These are phyloP conservation scores for Artemisia argyi DNA, from an alignment of 129 eudicot genomes.

Conservation along the genomic window DNA sequence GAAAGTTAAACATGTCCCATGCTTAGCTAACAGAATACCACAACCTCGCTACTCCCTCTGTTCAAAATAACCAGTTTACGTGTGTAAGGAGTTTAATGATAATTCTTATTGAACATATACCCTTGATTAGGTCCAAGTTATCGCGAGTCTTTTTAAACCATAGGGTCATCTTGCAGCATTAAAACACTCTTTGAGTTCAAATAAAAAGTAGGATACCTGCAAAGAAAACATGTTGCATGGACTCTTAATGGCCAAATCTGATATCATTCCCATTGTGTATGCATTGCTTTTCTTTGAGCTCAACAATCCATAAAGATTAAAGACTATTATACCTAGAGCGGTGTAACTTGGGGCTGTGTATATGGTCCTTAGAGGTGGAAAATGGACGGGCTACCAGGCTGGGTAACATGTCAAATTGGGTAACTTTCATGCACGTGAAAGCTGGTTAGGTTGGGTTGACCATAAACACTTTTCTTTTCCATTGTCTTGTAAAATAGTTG, in stretches of 20 bases:
- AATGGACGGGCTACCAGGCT: neutral
- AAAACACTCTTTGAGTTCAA: neutral
- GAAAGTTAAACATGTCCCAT: neutral
- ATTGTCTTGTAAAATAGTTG: too few relatives aligned
- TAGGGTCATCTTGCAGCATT: neutral
- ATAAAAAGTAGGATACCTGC: too few relatives aligned
- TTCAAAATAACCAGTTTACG: neutral
- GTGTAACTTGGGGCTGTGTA: too few relatives aligned
- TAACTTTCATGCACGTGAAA: too few relatives aligned
- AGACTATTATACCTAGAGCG: too few relatives aligned
- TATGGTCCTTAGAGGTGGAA: too few relatives aligned
- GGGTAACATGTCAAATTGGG: neutral
- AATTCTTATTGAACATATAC: neutral
- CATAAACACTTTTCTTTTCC: too few relatives aligned
- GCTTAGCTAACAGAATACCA: constrained; percentile 5
- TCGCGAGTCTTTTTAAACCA: neutral
- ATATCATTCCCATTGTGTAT: neutral
- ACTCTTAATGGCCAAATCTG: neutral
- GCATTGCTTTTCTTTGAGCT: neutral
- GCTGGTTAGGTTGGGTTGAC: too few relatives aligned
- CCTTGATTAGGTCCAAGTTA: neutral
- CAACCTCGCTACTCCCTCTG: neutral
- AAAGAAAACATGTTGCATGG: too few relatives aligned
- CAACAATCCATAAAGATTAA: neutral
- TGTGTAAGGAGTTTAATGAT: neutral